phyloP scores from a whole-genome alignment of 1,284 basidiomycete genomes.

The Puccinia horiana region DNA sequence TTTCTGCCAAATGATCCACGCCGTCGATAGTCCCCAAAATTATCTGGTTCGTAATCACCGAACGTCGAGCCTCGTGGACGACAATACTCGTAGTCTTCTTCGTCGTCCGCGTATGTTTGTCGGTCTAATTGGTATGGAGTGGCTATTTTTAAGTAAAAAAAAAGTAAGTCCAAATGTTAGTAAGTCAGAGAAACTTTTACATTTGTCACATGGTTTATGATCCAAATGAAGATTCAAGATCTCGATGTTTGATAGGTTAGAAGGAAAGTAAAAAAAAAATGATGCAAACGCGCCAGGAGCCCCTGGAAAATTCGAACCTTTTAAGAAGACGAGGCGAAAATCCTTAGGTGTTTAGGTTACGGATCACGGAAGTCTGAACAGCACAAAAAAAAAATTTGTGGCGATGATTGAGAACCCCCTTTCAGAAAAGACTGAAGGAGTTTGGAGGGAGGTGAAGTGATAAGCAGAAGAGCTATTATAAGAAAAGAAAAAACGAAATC shows the following conservation, averaged over 20 bases:
- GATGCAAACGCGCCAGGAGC: background rate
- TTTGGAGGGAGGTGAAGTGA: background rate
- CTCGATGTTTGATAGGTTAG: background rate
- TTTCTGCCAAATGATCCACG: background rate
- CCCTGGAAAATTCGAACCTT: conserved; percentile 6
- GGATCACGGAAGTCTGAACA: background rate
- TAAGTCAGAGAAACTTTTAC: background rate
- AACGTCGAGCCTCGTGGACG: conserved; percentile 33
- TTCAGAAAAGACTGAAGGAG: background rate
- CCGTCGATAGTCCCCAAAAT: conserved; percentile 8
- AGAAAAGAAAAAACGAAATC: background rate
- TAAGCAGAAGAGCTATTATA: background rate
- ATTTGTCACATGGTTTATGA: background rate
- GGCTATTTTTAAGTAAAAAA: background rate
- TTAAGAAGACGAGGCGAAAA: background rate
- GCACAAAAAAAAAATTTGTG: background rate
- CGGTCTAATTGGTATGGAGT: background rate
- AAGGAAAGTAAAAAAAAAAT: background rate
- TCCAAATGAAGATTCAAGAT: background rate
- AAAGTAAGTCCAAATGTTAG: background rate
- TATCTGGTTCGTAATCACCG: conserved; percentile 23
- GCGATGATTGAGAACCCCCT: background rate
- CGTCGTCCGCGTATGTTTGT: background rate
- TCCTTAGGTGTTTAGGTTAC: background rate
- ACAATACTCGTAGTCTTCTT: conserved; percentile 27